Conservation (phyloP, 1,139 yeast species). For the Diutina neorugosa region DNA sequence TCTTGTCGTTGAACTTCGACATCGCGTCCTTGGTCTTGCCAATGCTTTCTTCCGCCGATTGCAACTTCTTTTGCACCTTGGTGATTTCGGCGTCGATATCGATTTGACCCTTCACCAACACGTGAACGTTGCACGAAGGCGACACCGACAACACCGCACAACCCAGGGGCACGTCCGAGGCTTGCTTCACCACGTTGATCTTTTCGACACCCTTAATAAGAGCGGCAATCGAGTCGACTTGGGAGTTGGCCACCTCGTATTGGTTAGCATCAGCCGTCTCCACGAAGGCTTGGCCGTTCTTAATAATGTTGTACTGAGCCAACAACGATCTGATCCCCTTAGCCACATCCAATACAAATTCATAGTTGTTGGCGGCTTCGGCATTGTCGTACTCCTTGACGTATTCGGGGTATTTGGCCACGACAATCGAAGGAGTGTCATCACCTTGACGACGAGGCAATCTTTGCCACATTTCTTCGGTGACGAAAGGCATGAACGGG, state of each 20-base stretch:
- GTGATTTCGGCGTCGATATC: slow-evolving; percentile 84
- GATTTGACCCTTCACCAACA: slow-evolving; percentile 87
- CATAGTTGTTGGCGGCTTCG: slow-evolving; percentile 62
- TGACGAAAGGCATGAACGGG: slow-evolving; percentile 95
- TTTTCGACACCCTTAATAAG: slow-evolving; percentile 83
- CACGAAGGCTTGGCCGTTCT: slow-evolving; percentile 77
- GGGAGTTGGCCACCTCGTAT: slow-evolving; percentile 45
- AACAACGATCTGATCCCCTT: slow-evolving; percentile 87
- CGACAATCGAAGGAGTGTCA: slow-evolving; percentile 55
- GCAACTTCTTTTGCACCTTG: slow-evolving; percentile 70
- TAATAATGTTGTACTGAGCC: slow-evolving; percentile 78
- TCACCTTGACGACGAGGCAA: slow-evolving; percentile 80
- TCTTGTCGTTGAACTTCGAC: slow-evolving; percentile 78
- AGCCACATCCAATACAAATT: slow-evolving; percentile 73
- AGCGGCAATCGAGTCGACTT: slow-evolving; percentile 76
- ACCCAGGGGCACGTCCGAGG: slow-evolving; percentile 64
- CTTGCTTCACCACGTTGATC: slow-evolving; percentile 46
- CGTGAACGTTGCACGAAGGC: slow-evolving; percentile 75
- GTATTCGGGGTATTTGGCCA: slow-evolving; percentile 70
- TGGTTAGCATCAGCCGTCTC: slow-evolving; percentile 46
- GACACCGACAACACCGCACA: slow-evolving; percentile 77
- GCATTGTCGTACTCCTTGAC: slow-evolving; percentile 47
- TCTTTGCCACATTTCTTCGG: slow-evolving; percentile 99
- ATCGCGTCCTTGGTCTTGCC: slow-evolving; percentile 29
- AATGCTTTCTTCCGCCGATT: slow-evolving; percentile 40